A percentile compares a stretch with the other conserved stretches of the same genome.
Evolutionary conservation across 1,284 basidiomycete genomes (phyloP).

Genomic region (Thelephora terrestris): DNA sequence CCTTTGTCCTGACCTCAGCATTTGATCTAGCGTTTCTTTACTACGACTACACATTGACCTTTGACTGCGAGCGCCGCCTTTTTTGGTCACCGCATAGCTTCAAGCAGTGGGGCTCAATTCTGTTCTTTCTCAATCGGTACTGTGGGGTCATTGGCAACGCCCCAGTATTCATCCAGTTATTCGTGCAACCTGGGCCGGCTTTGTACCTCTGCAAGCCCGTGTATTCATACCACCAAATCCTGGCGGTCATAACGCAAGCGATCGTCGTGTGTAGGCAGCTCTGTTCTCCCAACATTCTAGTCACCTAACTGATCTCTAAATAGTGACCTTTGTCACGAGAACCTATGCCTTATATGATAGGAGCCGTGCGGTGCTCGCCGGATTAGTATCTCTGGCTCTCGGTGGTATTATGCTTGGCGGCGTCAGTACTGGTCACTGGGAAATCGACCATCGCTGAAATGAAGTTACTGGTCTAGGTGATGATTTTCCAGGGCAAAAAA

Average conservation of each 20-base stretch:
- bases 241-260: slow-evolving; percentile 25
- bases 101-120: slow-evolving; percentile 14
- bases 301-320: background rate
- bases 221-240: slow-evolving; percentile 19
- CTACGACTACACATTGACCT: too few relatives aligned
- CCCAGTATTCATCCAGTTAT: slow-evolving; percentile 24
- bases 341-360: slow-evolving; percentile 33
- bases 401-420: slow-evolving; percentile 15
- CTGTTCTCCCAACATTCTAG: too few relatives aligned
- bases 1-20: too few relatives aligned
- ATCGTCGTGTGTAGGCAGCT: slow-evolving; percentile 25
- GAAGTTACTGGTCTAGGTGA: too few relatives aligned
- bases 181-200: background rate
- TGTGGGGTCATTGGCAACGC: slow-evolving; percentile 22
- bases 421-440: slow-evolving; percentile 11
- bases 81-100: too few relatives aligned
- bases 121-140: slow-evolving; percentile 32
- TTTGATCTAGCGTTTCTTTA: too few relatives aligned
- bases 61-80: too few relatives aligned
- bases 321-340: slow-evolving; percentile 31
- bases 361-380: slow-evolving; percentile 19
- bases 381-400: slow-evolving; percentile 18
- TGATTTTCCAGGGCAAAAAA: too few relatives aligned
- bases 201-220: slow-evolving; percentile 3
- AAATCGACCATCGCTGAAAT: too few relatives aligned